Percentiles rank a stretch among this genome's conserved stretches.
phyloP scores from a whole-genome alignment of 441 rosid genomes.

The Manihot esculenta region DNA sequence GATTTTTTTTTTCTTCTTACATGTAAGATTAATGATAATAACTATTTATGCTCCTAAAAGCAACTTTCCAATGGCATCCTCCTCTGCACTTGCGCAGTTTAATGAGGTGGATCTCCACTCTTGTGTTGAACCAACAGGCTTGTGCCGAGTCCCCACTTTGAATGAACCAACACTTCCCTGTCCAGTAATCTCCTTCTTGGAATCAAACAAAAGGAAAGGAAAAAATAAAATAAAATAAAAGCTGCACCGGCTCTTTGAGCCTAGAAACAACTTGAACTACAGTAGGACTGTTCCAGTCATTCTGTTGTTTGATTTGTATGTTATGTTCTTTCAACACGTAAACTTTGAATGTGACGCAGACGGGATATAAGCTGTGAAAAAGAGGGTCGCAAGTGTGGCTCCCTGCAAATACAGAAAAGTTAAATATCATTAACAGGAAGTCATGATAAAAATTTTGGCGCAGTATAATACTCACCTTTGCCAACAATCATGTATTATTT shows the following conservation, averaged over 20 bases:
- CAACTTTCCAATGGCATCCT: slow-evolving; percentile 40
- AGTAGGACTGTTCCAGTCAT: slow-evolving; percentile 23
- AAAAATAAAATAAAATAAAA: slow-evolving; percentile 23
- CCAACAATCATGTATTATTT: slow-evolving; percentile 88
- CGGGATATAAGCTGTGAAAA: slow-evolving; percentile 72
- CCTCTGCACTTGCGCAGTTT: slow-evolving; percentile 56
- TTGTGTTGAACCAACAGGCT: slow-evolving; percentile 20
- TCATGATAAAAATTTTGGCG: background rate
- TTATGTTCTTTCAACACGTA: slow-evolving; percentile 46
- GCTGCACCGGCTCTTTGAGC: slow-evolving; percentile 70
- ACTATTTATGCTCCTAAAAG: slow-evolving; percentile 31
- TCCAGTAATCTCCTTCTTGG: slow-evolving; percentile 31
- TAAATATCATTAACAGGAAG: background rate
- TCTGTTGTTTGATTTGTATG: slow-evolving; percentile 28
- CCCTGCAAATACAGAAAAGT: slow-evolving; percentile 47
- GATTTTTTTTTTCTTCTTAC: slow-evolving; percentile 43
- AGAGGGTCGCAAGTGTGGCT: slow-evolving; percentile 77
- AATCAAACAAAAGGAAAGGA: slow-evolving; percentile 9
- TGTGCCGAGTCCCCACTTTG: slow-evolving; percentile 89
- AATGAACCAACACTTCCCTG: slow-evolving; percentile 72
- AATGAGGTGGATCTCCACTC: slow-evolving; percentile 35
- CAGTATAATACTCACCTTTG: slow-evolving; percentile 56
- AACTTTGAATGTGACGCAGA: slow-evolving; percentile 53
- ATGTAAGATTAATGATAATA: slow-evolving; percentile 25
- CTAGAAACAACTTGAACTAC: slow-evolving; percentile 33